Evolutionary conservation across 257 asterid species (phyloP), one percentile per base, ranked within the genome.

Genomic region (Jacaranda copaia): DNA sequence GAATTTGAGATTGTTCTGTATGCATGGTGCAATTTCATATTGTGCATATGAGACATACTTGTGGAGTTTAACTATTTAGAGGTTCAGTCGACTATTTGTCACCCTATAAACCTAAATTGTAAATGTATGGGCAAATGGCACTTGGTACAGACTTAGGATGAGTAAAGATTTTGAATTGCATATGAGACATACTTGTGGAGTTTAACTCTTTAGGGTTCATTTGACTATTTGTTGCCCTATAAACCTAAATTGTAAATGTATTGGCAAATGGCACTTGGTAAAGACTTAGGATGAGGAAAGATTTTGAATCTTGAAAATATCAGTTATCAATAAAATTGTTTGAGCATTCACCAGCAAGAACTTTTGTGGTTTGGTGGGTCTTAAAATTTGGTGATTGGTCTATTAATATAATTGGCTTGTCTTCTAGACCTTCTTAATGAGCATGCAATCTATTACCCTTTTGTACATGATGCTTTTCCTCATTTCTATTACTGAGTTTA

Each of bases 371-470:
- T 4, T 40, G 40, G 16, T n/a, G 71, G 43, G 38, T 15, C 71
- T 65, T 65, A n/a, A n/a, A 38, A 3, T 43, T 65, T 42, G 43
- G 16, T 18, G 8, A 64, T 19, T 65, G 38, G 53, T 15, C 15
- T 18, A 63, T 6, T 42, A 15, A 65, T 18, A 8, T 42, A 16
- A n/a, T 65, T 13, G 70, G 58, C 11, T 61, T 75, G 7, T 45
- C 7, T 58, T 63, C 36, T 56, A 42, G 53, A 56, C 75, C 55
- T 46, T 46, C 49, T 68, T 46, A 39, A 52, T 39, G 55, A 15
- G 53, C 46, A 13, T 48, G 62, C 66, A 51, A 46, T 73, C 66
- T 13, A 42, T 71, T 51, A 68, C 72, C 56, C 65, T 18, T 10
- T 66, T 25, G 32, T 25, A 25, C 32, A 25, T 25, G 32, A 25